A percentile compares a stretch with the other conserved stretches of the same genome.
These are phyloP conservation scores for Comarum palustre DNA, from an alignment of 306 rosid species.

Conservation along the genomic window DNA sequence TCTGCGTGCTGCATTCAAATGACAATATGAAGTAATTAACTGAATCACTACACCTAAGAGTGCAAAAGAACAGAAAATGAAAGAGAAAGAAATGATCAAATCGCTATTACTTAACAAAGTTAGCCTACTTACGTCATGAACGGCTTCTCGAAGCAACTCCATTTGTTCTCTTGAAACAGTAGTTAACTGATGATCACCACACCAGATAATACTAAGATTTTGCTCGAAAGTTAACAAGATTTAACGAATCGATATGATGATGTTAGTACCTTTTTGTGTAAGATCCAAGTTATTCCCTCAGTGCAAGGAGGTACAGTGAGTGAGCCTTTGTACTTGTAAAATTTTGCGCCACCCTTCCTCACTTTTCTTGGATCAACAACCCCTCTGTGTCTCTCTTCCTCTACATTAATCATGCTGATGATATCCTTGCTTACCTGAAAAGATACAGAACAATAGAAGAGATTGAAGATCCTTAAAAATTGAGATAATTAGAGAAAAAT, in stretches of 20 bases:
- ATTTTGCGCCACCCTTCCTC: slow-evolving; percentile 1
- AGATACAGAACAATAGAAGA: neutral
- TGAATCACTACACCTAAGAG: neutral
- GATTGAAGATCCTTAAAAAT: neutral
- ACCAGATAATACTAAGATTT: neutral
- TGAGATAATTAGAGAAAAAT: too few relatives aligned
- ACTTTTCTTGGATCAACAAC: slow-evolving; percentile 22
- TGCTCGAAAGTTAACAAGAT: neutral
- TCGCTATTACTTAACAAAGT: neutral
- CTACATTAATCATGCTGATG: slow-evolving; percentile 4
- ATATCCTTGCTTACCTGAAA: slow-evolving; percentile 28
- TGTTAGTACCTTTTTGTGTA: slow-evolving; percentile 26
- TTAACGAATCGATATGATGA: neutral
- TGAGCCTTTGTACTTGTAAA: slow-evolving; percentile 37
- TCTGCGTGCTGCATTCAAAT: too few relatives aligned
- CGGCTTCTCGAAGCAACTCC: slow-evolving; percentile 22
- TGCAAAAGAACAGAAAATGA: neutral
- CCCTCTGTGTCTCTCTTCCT: slow-evolving; percentile 16
- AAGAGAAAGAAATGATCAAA: neutral
- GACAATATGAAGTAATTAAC: too few relatives aligned
- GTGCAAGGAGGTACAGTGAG: slow-evolving; percentile 45
- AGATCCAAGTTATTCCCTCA: slow-evolving; percentile 44
- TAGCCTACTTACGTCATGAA: slow-evolving; percentile 31
- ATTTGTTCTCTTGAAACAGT: slow-evolving; percentile 33
- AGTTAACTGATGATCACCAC: slow-evolving; percentile 15